Conservation (phyloP, 768 basidiomycete genomes). For the Auriscalpium orientale region DNA sequence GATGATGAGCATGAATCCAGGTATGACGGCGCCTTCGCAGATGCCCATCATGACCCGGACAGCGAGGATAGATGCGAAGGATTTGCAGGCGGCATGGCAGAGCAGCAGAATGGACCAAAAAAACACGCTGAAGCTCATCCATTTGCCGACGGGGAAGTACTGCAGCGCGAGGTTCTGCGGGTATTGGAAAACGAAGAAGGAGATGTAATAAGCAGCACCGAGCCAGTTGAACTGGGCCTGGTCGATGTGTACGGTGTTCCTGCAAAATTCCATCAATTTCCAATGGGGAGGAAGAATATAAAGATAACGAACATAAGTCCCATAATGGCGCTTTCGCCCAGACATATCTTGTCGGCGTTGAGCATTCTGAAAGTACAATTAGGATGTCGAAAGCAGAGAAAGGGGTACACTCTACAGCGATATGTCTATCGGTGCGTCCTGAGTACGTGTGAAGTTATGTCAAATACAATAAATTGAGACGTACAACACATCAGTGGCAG, state of each 20-base stretch:
- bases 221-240: slow-evolving; percentile 74
- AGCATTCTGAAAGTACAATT: slow-evolving; percentile 44
- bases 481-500: slow-evolving; percentile 79
- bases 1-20: slow-evolving; percentile 70
- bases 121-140: slow-evolving; percentile 85
- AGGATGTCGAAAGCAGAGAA: too few relatives aligned
- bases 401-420: not conserved
- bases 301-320: slow-evolving; percentile 48
- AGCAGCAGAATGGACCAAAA: slow-evolving; percentile 62
- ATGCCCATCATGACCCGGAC: slow-evolving; percentile 67
- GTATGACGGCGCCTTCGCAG: slow-evolving; percentile 77
- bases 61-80: slow-evolving; percentile 62
- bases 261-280: slow-evolving; percentile 16
- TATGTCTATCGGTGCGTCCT: slow-evolving; percentile 1
- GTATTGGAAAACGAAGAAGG: slow-evolving; percentile 56
- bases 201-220: slow-evolving; percentile 69
- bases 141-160: slow-evolving; percentile 69
- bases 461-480: slow-evolving; percentile 23
- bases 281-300: not conserved
- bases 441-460: not conserved
- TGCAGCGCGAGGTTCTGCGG: slow-evolving; percentile 76
- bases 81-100: slow-evolving; percentile 56
- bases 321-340: slow-evolving; percentile 65
- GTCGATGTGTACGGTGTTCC: slow-evolving; percentile 45
- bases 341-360: slow-evolving; percentile 69